These are phyloP conservation scores for Diplodia intermedia DNA, from an alignment of 2,329 filamentous ascomycete species.

Conservation along the genomic window DNA sequence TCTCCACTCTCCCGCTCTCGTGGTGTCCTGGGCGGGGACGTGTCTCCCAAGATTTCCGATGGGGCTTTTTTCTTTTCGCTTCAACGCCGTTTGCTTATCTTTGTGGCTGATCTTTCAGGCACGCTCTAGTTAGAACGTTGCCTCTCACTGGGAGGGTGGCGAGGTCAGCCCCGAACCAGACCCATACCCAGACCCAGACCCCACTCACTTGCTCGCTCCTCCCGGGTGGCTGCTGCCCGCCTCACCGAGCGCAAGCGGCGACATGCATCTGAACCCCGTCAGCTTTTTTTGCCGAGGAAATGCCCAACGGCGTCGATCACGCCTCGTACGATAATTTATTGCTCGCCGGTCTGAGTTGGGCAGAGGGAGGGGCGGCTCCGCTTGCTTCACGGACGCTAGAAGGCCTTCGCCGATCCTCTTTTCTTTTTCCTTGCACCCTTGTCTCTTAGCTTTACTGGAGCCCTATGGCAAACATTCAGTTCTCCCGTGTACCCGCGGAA, in stretches of 20 bases:
- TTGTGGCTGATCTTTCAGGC: slow-evolving; percentile 1
- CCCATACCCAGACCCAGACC: background rate
- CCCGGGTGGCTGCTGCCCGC: background rate
- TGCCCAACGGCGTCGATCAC: background rate
- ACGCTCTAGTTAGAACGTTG: background rate
- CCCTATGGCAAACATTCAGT: background rate
- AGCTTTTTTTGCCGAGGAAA: background rate
- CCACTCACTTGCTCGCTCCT: background rate
- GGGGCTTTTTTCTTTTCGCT: background rate
- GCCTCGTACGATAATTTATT: background rate
- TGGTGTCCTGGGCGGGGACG: background rate
- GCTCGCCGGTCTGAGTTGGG: background rate
- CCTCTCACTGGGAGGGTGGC: background rate
- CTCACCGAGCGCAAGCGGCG: background rate
- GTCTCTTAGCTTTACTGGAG: background rate
- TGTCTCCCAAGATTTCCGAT: background rate
- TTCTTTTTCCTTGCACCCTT: background rate
- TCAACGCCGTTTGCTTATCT: background rate
- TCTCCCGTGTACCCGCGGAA: background rate
- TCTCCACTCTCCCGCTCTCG: background rate
- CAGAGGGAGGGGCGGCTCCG: background rate
- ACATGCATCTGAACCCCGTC: background rate
- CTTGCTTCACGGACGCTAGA: background rate
- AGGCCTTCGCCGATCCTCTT: background rate
- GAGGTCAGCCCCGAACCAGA: background rate